A percentile compares a stretch with the other conserved stretches of the same genome.
Evolutionary conservation across 192 early-diverging fungal species (phyloP).

Genomic region (Rhizophagus sp.): DNA sequence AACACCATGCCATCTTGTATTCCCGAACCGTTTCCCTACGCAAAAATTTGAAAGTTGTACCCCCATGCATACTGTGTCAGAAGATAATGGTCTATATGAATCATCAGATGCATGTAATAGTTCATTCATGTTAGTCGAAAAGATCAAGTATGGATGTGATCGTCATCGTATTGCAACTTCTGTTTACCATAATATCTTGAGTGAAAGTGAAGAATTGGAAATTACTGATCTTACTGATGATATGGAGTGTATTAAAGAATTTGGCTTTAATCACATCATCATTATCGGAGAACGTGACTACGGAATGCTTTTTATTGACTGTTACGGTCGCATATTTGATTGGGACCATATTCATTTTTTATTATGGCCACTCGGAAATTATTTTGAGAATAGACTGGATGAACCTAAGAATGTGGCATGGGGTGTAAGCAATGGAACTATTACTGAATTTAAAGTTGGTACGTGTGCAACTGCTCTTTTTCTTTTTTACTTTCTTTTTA

Average conservation of each 20-base stretch:
- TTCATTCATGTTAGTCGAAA: slow-evolving; percentile 16
- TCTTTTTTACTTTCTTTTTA: too few relatives aligned
- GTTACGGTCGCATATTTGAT: not conserved
- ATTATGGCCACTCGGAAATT: slow-evolving; percentile 7
- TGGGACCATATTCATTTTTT: slow-evolving; percentile 3
- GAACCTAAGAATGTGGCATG: not conserved
- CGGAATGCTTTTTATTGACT: slow-evolving; percentile 11
- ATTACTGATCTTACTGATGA: not conserved
- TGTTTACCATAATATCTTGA: not conserved
- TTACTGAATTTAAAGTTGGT: not conserved
- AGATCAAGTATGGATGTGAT: slow-evolving; percentile 9
- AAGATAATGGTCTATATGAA: slow-evolving; percentile 6
- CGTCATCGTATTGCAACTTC: slow-evolving; percentile 4
- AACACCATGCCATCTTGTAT: slow-evolving; percentile 12
- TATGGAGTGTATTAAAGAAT: slow-evolving; percentile 8
- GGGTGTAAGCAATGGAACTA: not conserved
- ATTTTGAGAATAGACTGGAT: not conserved
- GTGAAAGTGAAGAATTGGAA: too few relatives aligned
- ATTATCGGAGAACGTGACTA: not conserved
- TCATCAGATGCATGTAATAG: not conserved
- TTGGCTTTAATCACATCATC: slow-evolving; percentile 20
- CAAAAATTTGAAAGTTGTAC: not conserved
- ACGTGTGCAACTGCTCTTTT: too few relatives aligned
- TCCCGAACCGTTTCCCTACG: not conserved
- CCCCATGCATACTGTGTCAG: not conserved